These are phyloP conservation scores for Kwoniella dejecticola DNA, from an alignment of 768 basidiomycete genomes.

Conservation along the genomic window DNA sequence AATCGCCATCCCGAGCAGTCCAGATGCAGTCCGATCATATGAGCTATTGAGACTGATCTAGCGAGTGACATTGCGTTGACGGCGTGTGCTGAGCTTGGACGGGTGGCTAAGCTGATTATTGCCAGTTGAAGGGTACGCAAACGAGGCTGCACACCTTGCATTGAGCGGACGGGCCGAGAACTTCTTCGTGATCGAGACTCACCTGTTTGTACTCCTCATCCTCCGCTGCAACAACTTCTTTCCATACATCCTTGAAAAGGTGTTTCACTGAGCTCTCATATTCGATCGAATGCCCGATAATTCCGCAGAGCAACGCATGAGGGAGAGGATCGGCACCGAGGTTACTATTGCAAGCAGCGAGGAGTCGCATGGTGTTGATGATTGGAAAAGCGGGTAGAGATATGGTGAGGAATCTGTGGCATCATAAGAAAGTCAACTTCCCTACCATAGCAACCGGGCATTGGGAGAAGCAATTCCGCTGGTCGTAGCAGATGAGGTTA, in stretches of 20 bases:
- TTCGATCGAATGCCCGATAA: constrained; percentile 6
- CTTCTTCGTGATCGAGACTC: no score
- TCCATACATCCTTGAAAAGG: not conserved
- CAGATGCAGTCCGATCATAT: constrained; percentile 5
- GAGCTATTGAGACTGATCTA: constrained; percentile 3
- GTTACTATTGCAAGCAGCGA: constrained; percentile 3
- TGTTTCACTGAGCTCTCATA: constrained; percentile 1
- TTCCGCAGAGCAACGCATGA: constrained; percentile 2
- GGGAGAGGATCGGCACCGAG: not conserved
- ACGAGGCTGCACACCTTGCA: not conserved
- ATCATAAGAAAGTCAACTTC: not conserved
- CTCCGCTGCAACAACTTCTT: constrained; percentile 4
- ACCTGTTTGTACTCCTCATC: constrained; percentile 10
- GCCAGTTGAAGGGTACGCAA: not conserved
- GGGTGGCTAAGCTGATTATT: not conserved
- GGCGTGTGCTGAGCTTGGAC: not conserved
- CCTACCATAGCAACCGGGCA: no score
- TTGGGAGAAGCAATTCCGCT: no score
- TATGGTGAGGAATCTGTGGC: not conserved
- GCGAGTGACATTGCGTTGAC: constrained; percentile 4
- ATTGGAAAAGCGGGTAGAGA: constrained; percentile 3
- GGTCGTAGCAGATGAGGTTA: not conserved
- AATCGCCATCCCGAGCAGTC: constrained; percentile 4
- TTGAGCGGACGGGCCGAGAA: no score
- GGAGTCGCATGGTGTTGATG: constrained; percentile 1